Evolutionary conservation across 176 grass and related monocot genomes (phyloP).

Genomic region (Phoenix dactylifera): DNA sequence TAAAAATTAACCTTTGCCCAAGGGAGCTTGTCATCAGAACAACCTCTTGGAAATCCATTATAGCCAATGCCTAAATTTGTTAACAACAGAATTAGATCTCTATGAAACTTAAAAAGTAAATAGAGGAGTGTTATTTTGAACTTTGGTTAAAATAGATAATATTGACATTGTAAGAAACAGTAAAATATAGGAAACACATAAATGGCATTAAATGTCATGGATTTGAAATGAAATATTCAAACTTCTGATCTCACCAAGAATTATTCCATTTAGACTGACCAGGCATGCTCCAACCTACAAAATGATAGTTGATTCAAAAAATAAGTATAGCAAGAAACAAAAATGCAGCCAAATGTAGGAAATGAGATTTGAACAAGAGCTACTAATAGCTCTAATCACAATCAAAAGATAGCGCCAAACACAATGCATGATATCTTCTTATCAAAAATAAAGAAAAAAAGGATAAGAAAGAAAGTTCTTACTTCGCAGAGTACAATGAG

Average conservation of each 20-base stretch:
- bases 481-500: too few relatives aligned
- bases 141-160: too few relatives aligned
- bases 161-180: too few relatives aligned
- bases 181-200: too few relatives aligned
- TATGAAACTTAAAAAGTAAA: background rate
- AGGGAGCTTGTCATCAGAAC: slow-evolving; percentile 92
- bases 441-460: too few relatives aligned
- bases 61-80: slow-evolving; percentile 74
- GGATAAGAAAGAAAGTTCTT: too few relatives aligned
- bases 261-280: slow-evolving; percentile 85
- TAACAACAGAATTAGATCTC: slow-evolving; percentile 25
- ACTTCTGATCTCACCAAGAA: slow-evolving; percentile 67
- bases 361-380: too few relatives aligned
- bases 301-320: background rate
- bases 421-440: too few relatives aligned
- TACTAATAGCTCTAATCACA: too few relatives aligned
- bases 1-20: slow-evolving; percentile 72
- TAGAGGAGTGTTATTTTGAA: background rate
- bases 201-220: too few relatives aligned
- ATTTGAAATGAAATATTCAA: slow-evolving; percentile 3
- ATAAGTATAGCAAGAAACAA: background rate
- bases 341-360: background rate
- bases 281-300: slow-evolving; percentile 89
- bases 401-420: too few relatives aligned
- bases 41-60: slow-evolving; percentile 97